These are phyloP conservation scores for Pseudoneurospora amorphoporcata DNA, from an alignment of 495 filamentous ascomycete species.

Conservation along the genomic window DNA sequence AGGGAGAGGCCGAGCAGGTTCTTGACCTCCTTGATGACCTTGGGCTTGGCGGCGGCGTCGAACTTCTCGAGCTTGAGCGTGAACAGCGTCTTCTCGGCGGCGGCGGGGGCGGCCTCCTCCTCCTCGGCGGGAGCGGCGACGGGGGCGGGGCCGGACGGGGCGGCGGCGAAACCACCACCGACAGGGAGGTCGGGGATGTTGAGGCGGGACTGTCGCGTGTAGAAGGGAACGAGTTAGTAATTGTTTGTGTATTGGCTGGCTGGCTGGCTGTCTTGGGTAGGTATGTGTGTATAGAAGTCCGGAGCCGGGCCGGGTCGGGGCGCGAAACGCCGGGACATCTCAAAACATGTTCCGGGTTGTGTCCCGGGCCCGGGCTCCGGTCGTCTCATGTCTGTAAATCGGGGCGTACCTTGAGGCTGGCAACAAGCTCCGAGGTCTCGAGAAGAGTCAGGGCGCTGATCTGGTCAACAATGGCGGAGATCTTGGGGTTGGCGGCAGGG, in stretches of 20 bases:
- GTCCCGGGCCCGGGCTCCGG: not conserved
- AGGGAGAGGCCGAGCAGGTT: slow-evolving; percentile 85
- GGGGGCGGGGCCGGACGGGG: slow-evolving; percentile 34
- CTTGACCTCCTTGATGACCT: slow-evolving; percentile 99
- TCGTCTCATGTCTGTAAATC: not conserved
- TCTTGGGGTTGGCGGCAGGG: slow-evolving; percentile 69
- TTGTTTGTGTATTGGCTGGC: too few relatives aligned
- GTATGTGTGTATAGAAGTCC: not conserved
- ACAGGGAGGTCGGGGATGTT: slow-evolving; percentile 98
- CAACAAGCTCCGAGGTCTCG: slow-evolving; percentile 92
- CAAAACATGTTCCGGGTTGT: not conserved
- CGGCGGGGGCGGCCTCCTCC: slow-evolving; percentile 79
- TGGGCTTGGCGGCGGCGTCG: slow-evolving; percentile 82
- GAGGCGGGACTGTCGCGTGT: slow-evolving; percentile 58
- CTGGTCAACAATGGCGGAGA: slow-evolving; percentile 86
- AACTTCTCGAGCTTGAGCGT: slow-evolving; percentile 84
- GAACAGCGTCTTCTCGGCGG: slow-evolving; percentile 94
- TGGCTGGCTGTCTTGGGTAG: not conserved
- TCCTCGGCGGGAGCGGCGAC: slow-evolving; percentile 52
- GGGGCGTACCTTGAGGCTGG: slow-evolving; percentile 66
- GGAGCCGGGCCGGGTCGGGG: not conserved
- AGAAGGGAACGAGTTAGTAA: not conserved
- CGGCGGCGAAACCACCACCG: slow-evolving; percentile 66
- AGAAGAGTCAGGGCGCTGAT: slow-evolving; percentile 95
- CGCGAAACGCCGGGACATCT: not conserved